phyloP scores from a whole-genome alignment of 225 moss, liverwort and hornwort species.

The Lunularia cruciata region DNA sequence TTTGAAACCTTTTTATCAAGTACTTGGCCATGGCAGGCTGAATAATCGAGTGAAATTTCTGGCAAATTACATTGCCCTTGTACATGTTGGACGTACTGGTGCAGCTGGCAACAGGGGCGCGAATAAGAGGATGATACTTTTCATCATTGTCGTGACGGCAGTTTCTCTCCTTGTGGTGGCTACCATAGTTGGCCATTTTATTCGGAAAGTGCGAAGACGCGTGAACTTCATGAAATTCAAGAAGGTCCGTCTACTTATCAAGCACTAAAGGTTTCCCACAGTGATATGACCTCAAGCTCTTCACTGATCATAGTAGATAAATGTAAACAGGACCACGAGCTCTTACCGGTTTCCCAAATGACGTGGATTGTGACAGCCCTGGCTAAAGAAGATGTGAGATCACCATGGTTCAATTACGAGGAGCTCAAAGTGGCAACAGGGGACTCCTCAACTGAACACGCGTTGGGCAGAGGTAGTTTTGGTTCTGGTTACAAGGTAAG shows the following conservation, averaged over 20 bases:
- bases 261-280: neutral
- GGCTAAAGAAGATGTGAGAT: slow-evolving; percentile 34
- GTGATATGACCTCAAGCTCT: neutral
- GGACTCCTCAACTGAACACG: slow-evolving; percentile 33
- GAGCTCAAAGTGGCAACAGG: slow-evolving; percentile 45
- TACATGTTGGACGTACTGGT: too few species aligned
- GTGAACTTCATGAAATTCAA: slow-evolving; percentile 5
- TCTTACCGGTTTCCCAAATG: too few species aligned
- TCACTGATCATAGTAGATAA: neutral
- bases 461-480: slow-evolving; percentile 48
- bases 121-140: neutral
- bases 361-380: slow-evolving; percentile 2
- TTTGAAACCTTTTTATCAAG: too few species aligned
- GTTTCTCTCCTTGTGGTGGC: neutral
- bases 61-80: too few species aligned
- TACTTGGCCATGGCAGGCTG: neutral
- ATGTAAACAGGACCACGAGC: neutral
- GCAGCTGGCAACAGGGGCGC: too few species aligned
- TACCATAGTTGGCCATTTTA: neutral
- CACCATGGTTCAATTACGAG: slow-evolving; percentile 41
- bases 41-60: neutral
- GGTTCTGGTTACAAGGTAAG: slow-evolving; percentile 61
- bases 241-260: neutral
- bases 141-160: neutral
- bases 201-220: neutral